phyloP scores from a whole-genome alignment of 2,329 filamentous ascomycete species.

The Botrytis tulipae region DNA sequence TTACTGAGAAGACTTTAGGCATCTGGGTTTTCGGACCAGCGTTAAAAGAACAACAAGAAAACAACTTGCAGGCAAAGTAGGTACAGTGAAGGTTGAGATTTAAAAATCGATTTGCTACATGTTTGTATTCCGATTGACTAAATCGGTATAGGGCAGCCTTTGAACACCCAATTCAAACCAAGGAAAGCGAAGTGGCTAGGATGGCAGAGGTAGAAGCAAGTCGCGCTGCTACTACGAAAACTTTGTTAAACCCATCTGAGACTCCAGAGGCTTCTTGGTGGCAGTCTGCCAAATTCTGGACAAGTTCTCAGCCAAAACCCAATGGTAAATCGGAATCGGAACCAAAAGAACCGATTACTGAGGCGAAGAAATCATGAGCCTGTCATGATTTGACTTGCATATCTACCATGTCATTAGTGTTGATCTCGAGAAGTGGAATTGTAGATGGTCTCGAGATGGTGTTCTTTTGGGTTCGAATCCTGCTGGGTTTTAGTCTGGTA shows the following conservation, averaged over 20 bases:
- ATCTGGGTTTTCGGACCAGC: constrained; percentile 37
- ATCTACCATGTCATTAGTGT: background rate
- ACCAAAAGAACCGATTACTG: background rate
- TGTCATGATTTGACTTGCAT: background rate
- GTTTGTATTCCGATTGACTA: constrained; percentile 9
- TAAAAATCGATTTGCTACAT: background rate
- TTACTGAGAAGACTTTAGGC: constrained; percentile 24
- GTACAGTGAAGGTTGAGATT: background rate
- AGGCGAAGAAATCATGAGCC: constrained; percentile 1
- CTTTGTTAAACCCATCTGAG: constrained; percentile 24
- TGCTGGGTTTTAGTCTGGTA: background rate
- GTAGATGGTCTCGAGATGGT: background rate
- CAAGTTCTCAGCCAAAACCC: constrained; percentile 13
- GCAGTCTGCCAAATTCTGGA: constrained; percentile 28
- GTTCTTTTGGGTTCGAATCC: background rate
- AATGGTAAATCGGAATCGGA: background rate
- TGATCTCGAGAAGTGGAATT: background rate
- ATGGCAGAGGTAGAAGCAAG: constrained; percentile 30
- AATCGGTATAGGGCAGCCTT: constrained; percentile 26
- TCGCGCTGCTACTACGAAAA: constrained; percentile 26
- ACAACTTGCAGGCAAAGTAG: constrained; percentile 28
- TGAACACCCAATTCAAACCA: constrained; percentile 20
- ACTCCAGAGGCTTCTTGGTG: constrained; percentile 32
- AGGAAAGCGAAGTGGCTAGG: constrained; percentile 22
- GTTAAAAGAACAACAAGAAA: constrained; percentile 34